Base-by-base conservation (phyloP, 225 moss, liverwort and hornwort genomes). In the Neckera pumila region DNA sequence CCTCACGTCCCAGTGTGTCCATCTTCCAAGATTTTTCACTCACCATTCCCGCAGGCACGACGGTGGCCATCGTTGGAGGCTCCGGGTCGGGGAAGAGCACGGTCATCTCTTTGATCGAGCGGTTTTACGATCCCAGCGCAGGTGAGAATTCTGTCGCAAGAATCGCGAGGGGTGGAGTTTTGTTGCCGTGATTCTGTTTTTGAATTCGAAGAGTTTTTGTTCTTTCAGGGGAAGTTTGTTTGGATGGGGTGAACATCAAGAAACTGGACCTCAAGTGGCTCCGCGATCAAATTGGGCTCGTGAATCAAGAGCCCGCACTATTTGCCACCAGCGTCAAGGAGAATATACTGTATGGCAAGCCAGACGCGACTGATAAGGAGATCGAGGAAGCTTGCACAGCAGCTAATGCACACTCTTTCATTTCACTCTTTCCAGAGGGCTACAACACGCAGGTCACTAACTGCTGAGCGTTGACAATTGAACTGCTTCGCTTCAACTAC, bases 271-370 rank as follows among this genome's bases (percentile, higher is more conserved):
- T 92, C 66, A 90, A 74, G 56, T 94, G 91, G 91, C 86, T 94
- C 77, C 92, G 94, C 34, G 78, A 90, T 72, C 93, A 92, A 64
- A 93, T 93, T 34, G 94, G 94, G 69, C 89, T 94, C 11, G 94
- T 94, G 42, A 94, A 91, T 84, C 94, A 94, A 74, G 94, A 94
- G 88, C 94, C 94, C 54, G 92, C 70, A 60, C 91, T 94, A 56
- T 94, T 94, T 71, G 92, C 93, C 58, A 93, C 91, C 18, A 91
- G 86, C 49, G 90, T 94, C 86, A 94, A 82, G 85, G 92, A 92
- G 61, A 94, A 94, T 40, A 76, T 94, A 34, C 83, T 93, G 69
- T 89, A 94, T 43, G 95, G 94, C 53, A 91, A 93, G 79, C 90
- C 90, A 43, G 66, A 85, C 33, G 91, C 86, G 31, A 90, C 91